These are phyloP conservation scores for Camillea tinctor DNA, from an alignment of 2,329 filamentous ascomycete genomes.

Conservation along the genomic window DNA sequence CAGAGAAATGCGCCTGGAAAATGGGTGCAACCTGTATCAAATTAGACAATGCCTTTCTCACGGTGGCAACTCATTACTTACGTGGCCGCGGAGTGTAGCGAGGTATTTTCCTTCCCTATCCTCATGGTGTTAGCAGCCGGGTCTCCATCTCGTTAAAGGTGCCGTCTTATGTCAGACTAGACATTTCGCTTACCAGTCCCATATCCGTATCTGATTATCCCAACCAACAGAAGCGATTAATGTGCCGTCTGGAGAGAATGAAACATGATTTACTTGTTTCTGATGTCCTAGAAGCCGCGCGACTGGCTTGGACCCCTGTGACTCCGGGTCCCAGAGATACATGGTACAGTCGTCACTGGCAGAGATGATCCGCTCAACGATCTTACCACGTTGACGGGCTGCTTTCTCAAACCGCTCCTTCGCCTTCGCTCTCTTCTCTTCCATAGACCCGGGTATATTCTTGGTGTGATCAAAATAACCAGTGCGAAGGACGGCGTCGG, in stretches of 20 bases:
- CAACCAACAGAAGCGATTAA: constrained; percentile 87
- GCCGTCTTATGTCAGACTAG: not conserved
- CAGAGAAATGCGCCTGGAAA: constrained; percentile 1
- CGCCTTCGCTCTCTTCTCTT: constrained; percentile 72
- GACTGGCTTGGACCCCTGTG: constrained; percentile 74
- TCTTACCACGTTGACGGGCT: constrained; percentile 69
- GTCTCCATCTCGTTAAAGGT: constrained; percentile 1
- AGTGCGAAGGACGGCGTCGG: constrained; percentile 84
- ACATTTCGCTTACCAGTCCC: constrained; percentile 60
- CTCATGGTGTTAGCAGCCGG: constrained; percentile 15
- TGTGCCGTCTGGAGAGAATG: constrained; percentile 85
- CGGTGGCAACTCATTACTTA: constrained; percentile 46
- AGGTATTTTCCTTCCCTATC: constrained; percentile 71
- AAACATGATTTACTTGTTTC: constrained; percentile 94
- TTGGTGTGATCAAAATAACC: constrained; percentile 82
- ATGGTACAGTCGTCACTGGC: constrained; percentile 96
- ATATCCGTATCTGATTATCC: constrained; percentile 93
- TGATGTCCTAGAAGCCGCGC: constrained; percentile 91
- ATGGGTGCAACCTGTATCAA: not conserved
- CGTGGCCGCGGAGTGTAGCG: constrained; percentile 83
- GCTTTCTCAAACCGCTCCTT: constrained; percentile 83
- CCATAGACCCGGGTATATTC: constrained; percentile 62
- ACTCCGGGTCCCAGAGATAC: constrained; percentile 86
- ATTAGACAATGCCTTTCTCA: not conserved
- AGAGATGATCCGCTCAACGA: constrained; percentile 82